These are phyloP conservation scores for Herpetomonas samuelpessoai DNA, from an alignment of 208 protist species.

Conservation along the genomic window DNA sequence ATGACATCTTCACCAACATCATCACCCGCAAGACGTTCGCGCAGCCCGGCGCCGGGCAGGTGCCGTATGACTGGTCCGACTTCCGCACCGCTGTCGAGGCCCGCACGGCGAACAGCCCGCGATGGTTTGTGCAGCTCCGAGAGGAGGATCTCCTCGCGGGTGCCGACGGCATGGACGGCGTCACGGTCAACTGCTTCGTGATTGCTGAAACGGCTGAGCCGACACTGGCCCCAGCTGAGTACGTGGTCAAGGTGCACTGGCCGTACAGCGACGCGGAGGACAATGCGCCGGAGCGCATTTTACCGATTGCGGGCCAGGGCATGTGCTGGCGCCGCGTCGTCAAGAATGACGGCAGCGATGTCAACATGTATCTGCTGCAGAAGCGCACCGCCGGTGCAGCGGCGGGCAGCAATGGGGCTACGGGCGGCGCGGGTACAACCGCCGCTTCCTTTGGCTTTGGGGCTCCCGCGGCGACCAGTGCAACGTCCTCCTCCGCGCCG, in stretches of 20 bases:
- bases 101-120: slow-evolving; percentile 53
- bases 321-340: slow-evolving; percentile 81
- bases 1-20: slow-evolving; percentile 45
- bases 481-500: slow-evolving; percentile 6
- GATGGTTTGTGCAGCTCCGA: slow-evolving; percentile 87
- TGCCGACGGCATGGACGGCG: slow-evolving; percentile 69
- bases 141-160: slow-evolving; percentile 79
- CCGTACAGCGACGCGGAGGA: slow-evolving; percentile 86
- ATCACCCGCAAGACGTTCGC: slow-evolving; percentile 58
- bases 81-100: slow-evolving; percentile 53
- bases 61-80: slow-evolving; percentile 67
- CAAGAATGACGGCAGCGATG: slow-evolving; percentile 60
- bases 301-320: slow-evolving; percentile 55
- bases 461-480: not conserved
- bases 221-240: slow-evolving; percentile 72
- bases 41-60: slow-evolving; percentile 20
- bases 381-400: slow-evolving; percentile 19
- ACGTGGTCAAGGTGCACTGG: slow-evolving; percentile 85
- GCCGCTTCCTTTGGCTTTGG: slow-evolving; percentile 42
- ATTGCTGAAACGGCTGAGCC: slow-evolving; percentile 68
- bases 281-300: slow-evolving; percentile 84
- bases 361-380: slow-evolving; percentile 77
- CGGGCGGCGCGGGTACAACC: slow-evolving; percentile 8
- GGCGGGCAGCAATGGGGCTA: not conserved
- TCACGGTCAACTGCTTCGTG: slow-evolving; percentile 82